These are phyloP conservation scores for Pseudohyphozyma bogoriensis DNA, from an alignment of 768 basidiomycete species.

Conservation along the genomic window DNA sequence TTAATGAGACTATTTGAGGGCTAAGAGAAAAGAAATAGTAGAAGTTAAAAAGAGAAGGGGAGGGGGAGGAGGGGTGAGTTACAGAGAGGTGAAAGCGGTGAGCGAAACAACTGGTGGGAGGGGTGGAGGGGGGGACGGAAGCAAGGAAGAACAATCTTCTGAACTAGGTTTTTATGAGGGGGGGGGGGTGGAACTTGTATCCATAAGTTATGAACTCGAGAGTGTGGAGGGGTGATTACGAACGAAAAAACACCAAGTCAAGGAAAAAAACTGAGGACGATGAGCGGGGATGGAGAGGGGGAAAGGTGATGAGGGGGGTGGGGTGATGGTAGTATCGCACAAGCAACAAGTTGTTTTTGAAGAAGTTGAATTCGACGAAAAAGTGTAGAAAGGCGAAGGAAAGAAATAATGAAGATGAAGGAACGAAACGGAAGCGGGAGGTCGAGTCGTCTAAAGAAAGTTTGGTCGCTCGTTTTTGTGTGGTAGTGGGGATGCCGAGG, in stretches of 20 bases:
- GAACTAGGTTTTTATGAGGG: background rate
- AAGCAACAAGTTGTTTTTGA: background rate
- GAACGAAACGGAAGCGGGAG: background rate
- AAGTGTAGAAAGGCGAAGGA: background rate
- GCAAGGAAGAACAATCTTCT: background rate
- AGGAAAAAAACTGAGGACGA: background rate
- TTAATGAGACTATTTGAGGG: background rate
- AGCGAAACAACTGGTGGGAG: background rate
- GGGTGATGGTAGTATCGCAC: background rate
- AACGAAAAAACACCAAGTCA: background rate
- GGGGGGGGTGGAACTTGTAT: too few species aligned
- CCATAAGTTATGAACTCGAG: too few species aligned
- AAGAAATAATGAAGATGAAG: constrained; percentile 2
- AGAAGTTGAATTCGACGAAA: background rate
- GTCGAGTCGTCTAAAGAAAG: too few species aligned
- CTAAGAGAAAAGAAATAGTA: background rate
- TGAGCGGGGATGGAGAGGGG: background rate
- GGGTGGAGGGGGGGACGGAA: background rate
- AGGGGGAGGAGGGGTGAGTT: background rate
- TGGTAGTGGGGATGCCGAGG: too few species aligned
- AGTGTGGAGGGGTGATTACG: background rate
- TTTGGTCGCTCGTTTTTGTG: constrained; percentile 1
- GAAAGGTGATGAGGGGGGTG: background rate
- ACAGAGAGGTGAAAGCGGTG: background rate
- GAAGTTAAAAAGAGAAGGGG: background rate